Base-by-base conservation (phyloP, 129 eudicot genomes). In the Ambrosia artemisiifolia region DNA sequence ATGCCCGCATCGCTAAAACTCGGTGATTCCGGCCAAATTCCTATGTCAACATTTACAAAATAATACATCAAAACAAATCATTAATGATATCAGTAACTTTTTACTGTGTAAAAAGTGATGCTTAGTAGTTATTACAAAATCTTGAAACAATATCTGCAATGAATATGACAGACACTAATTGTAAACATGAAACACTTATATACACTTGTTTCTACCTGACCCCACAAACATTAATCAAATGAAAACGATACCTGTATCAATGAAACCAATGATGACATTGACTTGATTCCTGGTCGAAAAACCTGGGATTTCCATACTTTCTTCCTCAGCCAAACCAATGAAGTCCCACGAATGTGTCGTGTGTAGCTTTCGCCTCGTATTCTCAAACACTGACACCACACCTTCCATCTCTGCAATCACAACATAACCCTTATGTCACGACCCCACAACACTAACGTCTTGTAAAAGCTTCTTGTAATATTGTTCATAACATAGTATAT, bases 271-370 rank as follows among this genome's bases (percentile, higher is more conserved):
- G 67, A 91, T 83, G 80, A 91, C 95, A 82, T 91, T 88, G 65
- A 91, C 97, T 86, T 91, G 97, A 56, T 85, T 86, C 78, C 76
- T 79, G 69, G 97, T 91, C 16, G 95, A 87, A 72, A 67, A 91
- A 10, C 95, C 97, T 2, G 95, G 97, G 47, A 91, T 85, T 74
- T 87, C 95, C 97, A 87, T 87, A 70, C 95, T 83, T 84, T 91
- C 91, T 82, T 91, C 84, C 38, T 60, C 84, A 49, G 63, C 61
- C 36, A 91, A 86, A 17, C 97, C 97, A 86, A 91, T 91, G 82
- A 91, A 91, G 69, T 91, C 97, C 97, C 97, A 91, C 69, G 97
- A 91, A 81, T 91, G 97, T 65, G 97, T 91, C 6, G 97, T 91
- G 82, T 91, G 97, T 35, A 91, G 84, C 17, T 5, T 81, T 70